Evolutionary conservation across 2,329 filamentous ascomycete genomes (phyloP).

Genomic region (Colletotrichum sidae): DNA sequence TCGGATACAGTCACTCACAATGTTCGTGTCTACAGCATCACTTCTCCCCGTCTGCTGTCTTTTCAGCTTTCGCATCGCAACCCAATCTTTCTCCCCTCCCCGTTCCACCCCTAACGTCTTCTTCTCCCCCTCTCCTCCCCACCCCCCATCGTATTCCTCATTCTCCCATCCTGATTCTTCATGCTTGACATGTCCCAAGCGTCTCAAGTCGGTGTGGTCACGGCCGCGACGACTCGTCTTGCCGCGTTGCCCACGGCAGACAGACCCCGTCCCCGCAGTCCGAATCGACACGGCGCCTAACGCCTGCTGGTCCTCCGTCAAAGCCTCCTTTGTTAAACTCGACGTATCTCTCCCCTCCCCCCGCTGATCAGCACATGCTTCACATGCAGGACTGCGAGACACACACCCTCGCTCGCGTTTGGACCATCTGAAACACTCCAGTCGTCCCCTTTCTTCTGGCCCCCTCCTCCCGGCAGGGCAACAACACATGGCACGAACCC

Average conservation of each 20-base stretch:
- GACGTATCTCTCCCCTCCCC: conserved; percentile 2
- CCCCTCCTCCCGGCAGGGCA: not conserved
- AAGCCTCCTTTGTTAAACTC: not conserved
- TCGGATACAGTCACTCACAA: too few relatives aligned
- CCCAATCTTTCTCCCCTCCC: too few relatives aligned
- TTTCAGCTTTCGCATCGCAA: too few relatives aligned
- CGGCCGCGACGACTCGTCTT: conserved; percentile 21
- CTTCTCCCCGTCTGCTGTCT: too few relatives aligned
- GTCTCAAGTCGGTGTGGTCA: conserved; percentile 24
- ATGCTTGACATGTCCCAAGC: conserved; percentile 7
- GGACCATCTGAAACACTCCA: conserved; percentile 28
- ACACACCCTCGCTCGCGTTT: conserved; percentile 14
- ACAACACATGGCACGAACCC: conserved; percentile 25
- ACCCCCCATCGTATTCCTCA: not conserved
- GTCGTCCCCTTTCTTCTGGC: not conserved
- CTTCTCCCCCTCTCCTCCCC: not conserved
- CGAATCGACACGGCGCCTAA: conserved; percentile 10
- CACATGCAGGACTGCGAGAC: conserved; percentile 5
- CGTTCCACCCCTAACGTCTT: not conserved
- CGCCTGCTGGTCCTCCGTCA: not conserved
- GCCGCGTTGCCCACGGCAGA: conserved; percentile 10
- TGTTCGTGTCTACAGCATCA: too few relatives aligned
- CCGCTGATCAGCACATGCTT: conserved; percentile 14
- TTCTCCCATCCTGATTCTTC: not conserved
- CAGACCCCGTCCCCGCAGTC: conserved; percentile 9